These are phyloP conservation scores for Pseudogymnoascus sp. DNA, from an alignment of 2,329 filamentous ascomycete genomes.

Conservation along the genomic window DNA sequence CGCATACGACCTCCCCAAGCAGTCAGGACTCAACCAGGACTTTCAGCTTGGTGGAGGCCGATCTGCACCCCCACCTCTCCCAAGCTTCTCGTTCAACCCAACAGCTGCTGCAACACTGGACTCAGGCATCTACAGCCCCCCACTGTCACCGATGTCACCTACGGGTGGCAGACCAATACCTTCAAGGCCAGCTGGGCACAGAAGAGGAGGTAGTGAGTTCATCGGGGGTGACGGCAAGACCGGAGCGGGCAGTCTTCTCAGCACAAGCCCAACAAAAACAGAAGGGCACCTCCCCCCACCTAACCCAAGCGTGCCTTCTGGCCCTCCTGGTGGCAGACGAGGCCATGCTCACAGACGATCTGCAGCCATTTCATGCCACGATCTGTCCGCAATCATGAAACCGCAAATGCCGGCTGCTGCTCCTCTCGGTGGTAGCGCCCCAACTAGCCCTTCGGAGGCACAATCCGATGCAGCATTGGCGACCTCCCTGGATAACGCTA, in stretches of 20 bases:
- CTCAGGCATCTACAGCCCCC: constrained; percentile 45
- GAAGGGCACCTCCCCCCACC: constrained; percentile 53
- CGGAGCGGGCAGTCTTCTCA: constrained; percentile 28
- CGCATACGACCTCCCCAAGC: constrained; percentile 23
- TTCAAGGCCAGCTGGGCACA: constrained; percentile 54
- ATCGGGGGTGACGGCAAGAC: constrained; percentile 62
- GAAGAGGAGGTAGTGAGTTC: constrained; percentile 78
- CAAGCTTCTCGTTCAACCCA: constrained; percentile 29
- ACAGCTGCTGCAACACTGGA: constrained; percentile 26
- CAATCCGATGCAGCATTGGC: constrained; percentile 18
- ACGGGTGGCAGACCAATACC: constrained; percentile 33
- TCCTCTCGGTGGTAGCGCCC: constrained; percentile 28
- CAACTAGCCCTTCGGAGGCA: constrained; percentile 40
- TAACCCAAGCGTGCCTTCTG: constrained; percentile 34
- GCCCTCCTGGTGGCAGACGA: constrained; percentile 49
- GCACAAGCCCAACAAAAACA: constrained; percentile 51
- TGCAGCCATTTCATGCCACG: constrained; percentile 67
- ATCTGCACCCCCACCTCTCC: constrained; percentile 25
- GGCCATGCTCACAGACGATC: constrained; percentile 79
- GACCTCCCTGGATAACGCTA: constrained; percentile 20
- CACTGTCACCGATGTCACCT: constrained; percentile 46
- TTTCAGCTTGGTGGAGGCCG: constrained; percentile 17
- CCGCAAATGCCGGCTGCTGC: constrained; percentile 19
- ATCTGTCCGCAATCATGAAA: constrained; percentile 64
- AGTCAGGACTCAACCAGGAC: constrained; percentile 12